These are phyloP conservation scores for Talaromyces sp. DNA, from an alignment of 2,329 filamentous ascomycete genomes.

Conservation along the genomic window DNA sequence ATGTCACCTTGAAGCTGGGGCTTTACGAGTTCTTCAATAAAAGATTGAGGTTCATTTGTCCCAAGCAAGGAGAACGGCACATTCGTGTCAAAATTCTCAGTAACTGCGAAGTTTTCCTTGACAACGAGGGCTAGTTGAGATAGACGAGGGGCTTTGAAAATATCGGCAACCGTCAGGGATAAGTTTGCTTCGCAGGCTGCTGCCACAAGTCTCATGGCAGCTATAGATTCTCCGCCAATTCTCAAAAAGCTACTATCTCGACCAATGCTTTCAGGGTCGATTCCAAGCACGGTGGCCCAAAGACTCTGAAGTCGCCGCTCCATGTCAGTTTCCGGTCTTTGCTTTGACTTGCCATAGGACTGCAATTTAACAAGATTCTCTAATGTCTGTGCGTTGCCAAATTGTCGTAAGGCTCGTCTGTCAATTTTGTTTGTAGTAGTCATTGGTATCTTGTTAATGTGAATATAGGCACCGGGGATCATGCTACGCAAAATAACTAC, in stretches of 20 bases:
- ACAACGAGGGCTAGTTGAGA: conserved; percentile 1
- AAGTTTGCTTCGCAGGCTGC: conserved; percentile 3
- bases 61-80: neutral
- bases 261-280: conserved; percentile 21
- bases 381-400: neutral
- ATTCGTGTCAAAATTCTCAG: neutral
- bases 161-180: conserved; percentile 11
- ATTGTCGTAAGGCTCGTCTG: neutral
- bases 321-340: conserved; percentile 7
- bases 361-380: neutral
- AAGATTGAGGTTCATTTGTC: neutral
- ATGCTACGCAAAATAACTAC: neutral
- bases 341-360: neutral
- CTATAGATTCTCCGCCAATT: conserved; percentile 27
- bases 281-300: conserved; percentile 25
- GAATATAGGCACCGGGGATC: conserved; percentile 9
- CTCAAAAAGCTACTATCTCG: conserved; percentile 29
- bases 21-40: neutral
- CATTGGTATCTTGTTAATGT: conserved; percentile 8
- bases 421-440: conserved; percentile 13
- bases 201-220: conserved; percentile 23
- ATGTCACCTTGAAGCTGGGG: neutral
- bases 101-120: neutral
- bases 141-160: conserved; percentile 8
- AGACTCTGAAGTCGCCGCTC: conserved; percentile 20